phyloP scores from a whole-genome alignment of 2,329 filamentous ascomycete genomes.

The Dactylellina cionopaga region DNA sequence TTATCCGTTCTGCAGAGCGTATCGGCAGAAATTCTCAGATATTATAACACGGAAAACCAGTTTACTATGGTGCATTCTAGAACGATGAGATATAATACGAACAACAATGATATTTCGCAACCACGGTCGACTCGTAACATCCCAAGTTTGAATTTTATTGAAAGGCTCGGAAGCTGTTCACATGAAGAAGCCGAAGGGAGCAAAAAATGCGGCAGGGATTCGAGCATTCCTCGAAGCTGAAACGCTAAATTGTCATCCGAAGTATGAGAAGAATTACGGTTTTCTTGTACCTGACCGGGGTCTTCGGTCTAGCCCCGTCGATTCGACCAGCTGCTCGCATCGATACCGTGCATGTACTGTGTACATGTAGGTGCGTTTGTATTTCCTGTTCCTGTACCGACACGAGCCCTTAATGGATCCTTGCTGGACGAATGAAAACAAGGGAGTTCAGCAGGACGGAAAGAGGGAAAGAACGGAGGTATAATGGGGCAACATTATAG shows the following conservation, averaged over 20 bases:
- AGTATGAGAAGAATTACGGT: neutral
- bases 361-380: too few species aligned
- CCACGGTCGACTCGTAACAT: conserved; percentile 25
- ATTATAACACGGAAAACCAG: too few species aligned
- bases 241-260: neutral
- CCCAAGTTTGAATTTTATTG: neutral
- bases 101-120: conserved; percentile 32
- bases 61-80: too few species aligned
- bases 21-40: neutral
- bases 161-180: too few species aligned
- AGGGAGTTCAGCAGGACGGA: conserved; percentile 20
- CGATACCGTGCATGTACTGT: too few species aligned
- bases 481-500: neutral
- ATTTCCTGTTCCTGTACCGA: neutral
- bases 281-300: conserved; percentile 6
- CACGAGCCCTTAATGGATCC: conserved; percentile 11
- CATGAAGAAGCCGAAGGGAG: neutral
- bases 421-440: conserved; percentile 13
- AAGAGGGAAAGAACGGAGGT: conserved; percentile 4
- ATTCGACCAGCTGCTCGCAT: conserved; percentile 1
- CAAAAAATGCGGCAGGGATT: neutral
- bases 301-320: neutral
- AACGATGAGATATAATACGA: too few species aligned
- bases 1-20: conserved; percentile 19
- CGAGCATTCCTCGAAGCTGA: neutral